These are phyloP conservation scores for Aspergillus ostianus DNA, from an alignment of 495 filamentous ascomycete genomes.

Conservation along the genomic window DNA sequence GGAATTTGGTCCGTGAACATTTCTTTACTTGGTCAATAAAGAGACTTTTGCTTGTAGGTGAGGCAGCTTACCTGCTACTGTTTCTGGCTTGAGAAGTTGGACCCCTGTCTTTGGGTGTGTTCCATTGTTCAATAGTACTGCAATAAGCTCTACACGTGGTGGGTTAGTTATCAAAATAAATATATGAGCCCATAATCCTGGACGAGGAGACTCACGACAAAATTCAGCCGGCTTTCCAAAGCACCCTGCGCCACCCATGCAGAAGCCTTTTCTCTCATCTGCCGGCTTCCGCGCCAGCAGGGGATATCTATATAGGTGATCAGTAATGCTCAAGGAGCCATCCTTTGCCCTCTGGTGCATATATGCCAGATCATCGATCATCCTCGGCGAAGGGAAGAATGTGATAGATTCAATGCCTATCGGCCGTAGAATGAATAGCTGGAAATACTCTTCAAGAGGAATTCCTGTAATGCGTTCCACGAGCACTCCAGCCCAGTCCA, in stretches of 20 bases:
- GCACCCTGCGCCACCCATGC: conserved; percentile 56
- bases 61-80: conserved; percentile 35
- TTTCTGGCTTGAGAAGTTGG: conserved; percentile 46
- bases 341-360: conserved; percentile 47
- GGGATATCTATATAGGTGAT: conserved; percentile 47
- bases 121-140: conserved; percentile 50
- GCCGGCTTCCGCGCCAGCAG: conserved; percentile 25
- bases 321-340: conserved; percentile 36
- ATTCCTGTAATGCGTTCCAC: conserved; percentile 51
- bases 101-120: conserved; percentile 43
- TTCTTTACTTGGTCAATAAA: conserved; percentile 8
- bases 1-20: conserved; percentile 65
- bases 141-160: conserved; percentile 34
- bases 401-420: conserved; percentile 51
- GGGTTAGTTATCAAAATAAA: background rate
- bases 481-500: conserved; percentile 61
- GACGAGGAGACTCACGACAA: conserved; percentile 37
- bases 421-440: conserved; percentile 55
- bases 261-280: conserved; percentile 32
- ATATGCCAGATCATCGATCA: conserved; percentile 48
- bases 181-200: background rate
- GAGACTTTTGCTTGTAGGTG: background rate
- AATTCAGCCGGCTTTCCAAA: conserved; percentile 57
- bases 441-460: conserved; percentile 55
- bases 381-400: conserved; percentile 52